These are phyloP conservation scores for Colletotrichum chlorophyti DNA, from an alignment of 2,329 filamentous ascomycete species.

Conservation along the genomic window DNA sequence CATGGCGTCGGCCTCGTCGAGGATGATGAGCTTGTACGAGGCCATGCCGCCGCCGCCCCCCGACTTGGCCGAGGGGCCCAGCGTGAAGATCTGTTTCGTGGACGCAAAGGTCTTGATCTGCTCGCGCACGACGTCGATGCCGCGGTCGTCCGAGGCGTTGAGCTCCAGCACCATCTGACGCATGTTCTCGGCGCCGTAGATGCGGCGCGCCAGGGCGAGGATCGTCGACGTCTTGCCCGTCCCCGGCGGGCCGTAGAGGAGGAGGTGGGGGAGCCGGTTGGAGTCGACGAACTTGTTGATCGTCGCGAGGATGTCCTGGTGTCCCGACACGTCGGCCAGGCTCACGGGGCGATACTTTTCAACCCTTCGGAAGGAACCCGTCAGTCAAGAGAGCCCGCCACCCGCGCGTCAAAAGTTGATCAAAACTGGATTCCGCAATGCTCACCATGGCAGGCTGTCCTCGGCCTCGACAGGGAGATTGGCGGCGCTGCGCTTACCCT, in stretches of 20 bases:
- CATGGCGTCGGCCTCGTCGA: slow-evolving; percentile 99
- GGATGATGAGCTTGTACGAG: slow-evolving; percentile 92
- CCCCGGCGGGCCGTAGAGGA: slow-evolving; percentile 94
- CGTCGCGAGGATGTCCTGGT: slow-evolving; percentile 95
- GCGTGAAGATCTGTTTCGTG: slow-evolving; percentile 93
- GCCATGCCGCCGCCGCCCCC: slow-evolving; percentile 59
- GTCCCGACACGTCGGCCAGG: slow-evolving; percentile 90
- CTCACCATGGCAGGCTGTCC: slow-evolving; percentile 90
- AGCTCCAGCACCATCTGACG: slow-evolving; percentile 98
- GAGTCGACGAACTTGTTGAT: slow-evolving; percentile 98
- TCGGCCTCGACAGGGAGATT: slow-evolving; percentile 94
- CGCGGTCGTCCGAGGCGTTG: slow-evolving; percentile 95
- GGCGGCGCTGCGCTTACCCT: slow-evolving; percentile 90
- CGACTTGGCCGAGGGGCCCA: slow-evolving; percentile 61
- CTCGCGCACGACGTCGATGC: slow-evolving; percentile 96
- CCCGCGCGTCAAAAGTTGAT: neutral
- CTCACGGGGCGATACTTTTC: slow-evolving; percentile 95
- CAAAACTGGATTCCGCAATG: neutral
- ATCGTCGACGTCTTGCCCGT: slow-evolving; percentile 98
- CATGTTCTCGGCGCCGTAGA: slow-evolving; percentile 92
- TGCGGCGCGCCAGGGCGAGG: slow-evolving; percentile 87
- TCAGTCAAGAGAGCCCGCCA: no score
- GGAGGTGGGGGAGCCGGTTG: slow-evolving; percentile 92
- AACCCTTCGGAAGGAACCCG: slow-evolving; percentile 80
- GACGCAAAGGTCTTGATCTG: slow-evolving; percentile 99